phyloP scores from a whole-genome alignment of 2,329 filamentous ascomycete genomes.

The Penicillium occitanis region DNA sequence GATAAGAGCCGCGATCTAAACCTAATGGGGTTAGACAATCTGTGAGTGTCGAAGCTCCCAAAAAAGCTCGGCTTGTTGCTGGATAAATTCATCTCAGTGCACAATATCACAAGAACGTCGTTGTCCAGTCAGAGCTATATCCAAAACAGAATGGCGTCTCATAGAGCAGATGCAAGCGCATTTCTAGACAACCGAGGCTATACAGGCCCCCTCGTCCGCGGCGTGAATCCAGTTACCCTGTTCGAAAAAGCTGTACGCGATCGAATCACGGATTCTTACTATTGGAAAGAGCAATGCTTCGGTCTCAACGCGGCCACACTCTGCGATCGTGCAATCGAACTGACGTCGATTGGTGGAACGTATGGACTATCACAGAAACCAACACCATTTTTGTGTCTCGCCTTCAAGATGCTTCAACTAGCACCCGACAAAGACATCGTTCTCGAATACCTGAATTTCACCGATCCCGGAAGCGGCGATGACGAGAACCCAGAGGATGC shows the following conservation, averaged over 20 bases:
- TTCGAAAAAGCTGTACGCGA: constrained; percentile 95
- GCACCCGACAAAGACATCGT: constrained; percentile 77
- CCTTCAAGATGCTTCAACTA: constrained; percentile 91
- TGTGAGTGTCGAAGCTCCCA: neutral
- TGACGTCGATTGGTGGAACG: constrained; percentile 83
- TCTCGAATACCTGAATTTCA: constrained; percentile 73
- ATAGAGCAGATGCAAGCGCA: constrained; percentile 73
- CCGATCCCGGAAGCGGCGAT: constrained; percentile 64
- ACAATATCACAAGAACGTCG: neutral
- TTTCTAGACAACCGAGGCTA: constrained; percentile 91
- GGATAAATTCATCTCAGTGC: neutral
- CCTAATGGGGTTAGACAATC: neutral
- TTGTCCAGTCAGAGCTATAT: neutral
- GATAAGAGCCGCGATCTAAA: neutral
- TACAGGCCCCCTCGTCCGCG: constrained; percentile 72
- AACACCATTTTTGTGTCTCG: constrained; percentile 85
- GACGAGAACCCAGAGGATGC: constrained; percentile 28
- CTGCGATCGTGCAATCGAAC: constrained; percentile 83
- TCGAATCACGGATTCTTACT: constrained; percentile 91
- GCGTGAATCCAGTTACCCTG: constrained; percentile 90
- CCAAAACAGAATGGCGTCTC: constrained; percentile 45
- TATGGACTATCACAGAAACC: constrained; percentile 82
- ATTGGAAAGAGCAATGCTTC: constrained; percentile 99
- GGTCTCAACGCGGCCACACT: constrained; percentile 79
- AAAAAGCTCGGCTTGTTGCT: neutral